Evolutionary conservation across 1,284 basidiomycete genomes (phyloP), one percentile per base, ranked within the genome.

Genomic region (Leccinum subspadiceum): DNA sequence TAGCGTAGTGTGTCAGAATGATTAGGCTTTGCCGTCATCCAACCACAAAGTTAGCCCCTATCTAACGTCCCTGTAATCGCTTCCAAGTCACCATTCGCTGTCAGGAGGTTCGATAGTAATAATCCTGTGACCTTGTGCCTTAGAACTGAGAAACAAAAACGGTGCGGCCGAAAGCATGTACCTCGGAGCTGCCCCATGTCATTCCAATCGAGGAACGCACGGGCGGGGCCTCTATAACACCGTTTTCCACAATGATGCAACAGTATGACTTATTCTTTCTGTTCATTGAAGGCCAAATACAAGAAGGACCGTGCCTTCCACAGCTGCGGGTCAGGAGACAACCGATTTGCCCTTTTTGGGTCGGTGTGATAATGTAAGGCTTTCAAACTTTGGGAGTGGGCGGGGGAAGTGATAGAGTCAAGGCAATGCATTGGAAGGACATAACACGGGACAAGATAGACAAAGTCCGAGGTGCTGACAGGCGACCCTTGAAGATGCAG

Each of bases 151-250:
- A 48, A 12, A n/a, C 56, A 35, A 57, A 49, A 58, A 59, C 17
- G 46, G 51, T 24, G 35, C 35, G 44, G 15, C 41, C 54, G 56
- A 61, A 59, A 50, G 64, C 62, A 65, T 59, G 62, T 17, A 58
- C 9, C 33, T 54, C 60, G 46, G 46, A 63, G 61, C 10, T 51
- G 46, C 20, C 49, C 29, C 31, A 15, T 41, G 55, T 41, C 20
- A 37, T 41, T 53, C 52, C 9, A 55, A 55, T 46, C 37, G 26
- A 55, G n/a, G 31, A 22, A 55, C 53, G 57, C 37, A 65, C 53
- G 35, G 48, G 65, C 63, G 65, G 65, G 63, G 67, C 44, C 24
- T 63, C 56, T 52, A 48, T 44, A 64, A 56, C 60, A 60, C 67
- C 63, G 64, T 66, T 46, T 57, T 57, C 53, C 60, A 54, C 53